Evolutionary conservation across 495 filamentous ascomycete species (phyloP).

Genomic region (Venustampulla echinocandica): DNA sequence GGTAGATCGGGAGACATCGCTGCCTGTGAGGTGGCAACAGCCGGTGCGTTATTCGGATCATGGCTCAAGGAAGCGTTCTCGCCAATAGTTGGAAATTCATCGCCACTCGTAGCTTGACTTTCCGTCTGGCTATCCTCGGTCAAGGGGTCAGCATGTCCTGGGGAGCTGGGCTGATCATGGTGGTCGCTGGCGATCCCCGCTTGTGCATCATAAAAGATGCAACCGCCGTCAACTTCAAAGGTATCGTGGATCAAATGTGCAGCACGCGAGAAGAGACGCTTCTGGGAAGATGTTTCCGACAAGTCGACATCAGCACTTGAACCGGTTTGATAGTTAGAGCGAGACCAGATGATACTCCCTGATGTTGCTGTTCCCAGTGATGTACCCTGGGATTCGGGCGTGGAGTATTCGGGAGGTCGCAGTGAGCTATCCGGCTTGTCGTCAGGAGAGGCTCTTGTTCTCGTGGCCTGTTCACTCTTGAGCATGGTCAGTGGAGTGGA

Average conservation of each 20-base stretch:
- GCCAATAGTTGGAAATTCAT: conserved; percentile 1
- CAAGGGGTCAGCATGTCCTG: background rate
- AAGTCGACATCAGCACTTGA: background rate
- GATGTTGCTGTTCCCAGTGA: conserved; percentile 2
- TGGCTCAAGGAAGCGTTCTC: too few species aligned
- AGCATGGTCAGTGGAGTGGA: conserved; percentile 9
- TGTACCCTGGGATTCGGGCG: background rate
- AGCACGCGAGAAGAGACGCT: conserved; percentile 40
- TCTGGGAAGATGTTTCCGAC: conserved; percentile 4
- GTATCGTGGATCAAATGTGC: conserved; percentile 50
- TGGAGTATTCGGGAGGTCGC: background rate
- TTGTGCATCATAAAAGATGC: conserved; percentile 42
- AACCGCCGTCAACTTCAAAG: conserved; percentile 45
- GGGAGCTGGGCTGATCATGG: background rate
- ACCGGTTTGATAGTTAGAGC: background rate
- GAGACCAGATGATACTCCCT: background rate
- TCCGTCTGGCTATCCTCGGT: conserved; percentile 7
- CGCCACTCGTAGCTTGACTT: conserved; percentile 8
- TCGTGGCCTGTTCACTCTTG: too few species aligned
- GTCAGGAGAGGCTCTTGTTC: background rate
- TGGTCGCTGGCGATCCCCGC: conserved; percentile 10
- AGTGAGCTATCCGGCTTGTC: background rate
- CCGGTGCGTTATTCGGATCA: background rate
- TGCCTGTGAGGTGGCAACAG: background rate
- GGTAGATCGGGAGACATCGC: background rate